A percentile compares a stretch with the other conserved stretches of the same genome.
Evolutionary conservation across 805 yeast species (phyloP).

Genomic region (Myxozyma sirexii): DNA sequence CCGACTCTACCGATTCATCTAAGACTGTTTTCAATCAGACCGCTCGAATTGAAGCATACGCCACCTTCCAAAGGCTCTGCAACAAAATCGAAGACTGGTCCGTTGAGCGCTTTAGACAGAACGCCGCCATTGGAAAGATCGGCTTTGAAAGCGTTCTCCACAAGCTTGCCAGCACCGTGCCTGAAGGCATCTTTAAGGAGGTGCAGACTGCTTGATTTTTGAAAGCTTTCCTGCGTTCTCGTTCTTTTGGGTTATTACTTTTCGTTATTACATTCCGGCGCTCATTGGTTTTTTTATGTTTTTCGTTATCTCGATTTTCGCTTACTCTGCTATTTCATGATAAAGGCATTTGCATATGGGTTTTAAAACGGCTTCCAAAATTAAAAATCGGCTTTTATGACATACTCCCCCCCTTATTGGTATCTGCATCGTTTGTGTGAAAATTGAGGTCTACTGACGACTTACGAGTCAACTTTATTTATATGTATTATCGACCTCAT

Average conservation of each 20-base stretch:
- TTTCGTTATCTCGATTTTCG: neutral
- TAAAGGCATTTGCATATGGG: slow-evolving; percentile 7
- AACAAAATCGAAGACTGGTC: slow-evolving; percentile 91
- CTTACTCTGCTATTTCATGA: neutral
- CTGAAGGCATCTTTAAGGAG: slow-evolving; percentile 23
- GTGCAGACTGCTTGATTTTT: neutral
- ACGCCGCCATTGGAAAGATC: slow-evolving; percentile 75
- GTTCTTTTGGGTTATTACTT: neutral
- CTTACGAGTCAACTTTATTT: neutral
- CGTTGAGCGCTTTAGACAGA: slow-evolving; percentile 82
- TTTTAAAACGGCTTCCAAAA: neutral
- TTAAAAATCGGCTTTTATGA: neutral
- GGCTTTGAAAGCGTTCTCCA: slow-evolving; percentile 85
- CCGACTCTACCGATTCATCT: slow-evolving; percentile 58
- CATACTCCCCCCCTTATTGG: neutral
- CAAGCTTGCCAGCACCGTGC: slow-evolving; percentile 36
- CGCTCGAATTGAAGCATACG: slow-evolving; percentile 88
- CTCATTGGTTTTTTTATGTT: neutral
- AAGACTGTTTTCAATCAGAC: slow-evolving; percentile 65
- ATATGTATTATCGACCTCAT: no score
- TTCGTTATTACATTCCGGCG: neutral
- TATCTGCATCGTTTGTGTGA: neutral
- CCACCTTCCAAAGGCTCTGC: slow-evolving; percentile 67
- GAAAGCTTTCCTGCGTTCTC: no score
- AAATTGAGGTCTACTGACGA: no score